These are phyloP conservation scores for Penicillium herquei DNA, from an alignment of 495 filamentous ascomycete species.

Conservation along the genomic window DNA sequence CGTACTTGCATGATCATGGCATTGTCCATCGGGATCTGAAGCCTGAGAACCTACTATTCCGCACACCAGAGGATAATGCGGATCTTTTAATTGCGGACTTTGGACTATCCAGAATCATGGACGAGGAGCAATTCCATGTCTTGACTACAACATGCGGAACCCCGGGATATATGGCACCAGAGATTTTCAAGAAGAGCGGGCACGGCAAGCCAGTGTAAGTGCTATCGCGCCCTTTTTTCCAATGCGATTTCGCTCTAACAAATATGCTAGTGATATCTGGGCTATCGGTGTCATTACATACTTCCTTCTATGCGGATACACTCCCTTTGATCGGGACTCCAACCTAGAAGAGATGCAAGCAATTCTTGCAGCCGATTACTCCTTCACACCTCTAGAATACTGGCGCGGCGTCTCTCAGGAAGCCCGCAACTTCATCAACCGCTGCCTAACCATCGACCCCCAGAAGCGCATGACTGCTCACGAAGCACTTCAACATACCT, in stretches of 20 bases:
- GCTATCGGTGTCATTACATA: slow-evolving; percentile 86
- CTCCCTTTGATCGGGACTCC: slow-evolving; percentile 94
- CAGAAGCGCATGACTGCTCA: slow-evolving; percentile 87
- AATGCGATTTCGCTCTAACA: no score
- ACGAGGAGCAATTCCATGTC: slow-evolving; percentile 98
- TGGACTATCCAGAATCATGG: slow-evolving; percentile 92
- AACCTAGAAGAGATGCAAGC: slow-evolving; percentile 99
- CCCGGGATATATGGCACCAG: slow-evolving; percentile 91
- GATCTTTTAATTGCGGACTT: slow-evolving; percentile 95
- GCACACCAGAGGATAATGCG: slow-evolving; percentile 57
- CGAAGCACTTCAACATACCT: slow-evolving; percentile 84
- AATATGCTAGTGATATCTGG: slow-evolving; percentile 62
- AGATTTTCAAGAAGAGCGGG: slow-evolving; percentile 77
- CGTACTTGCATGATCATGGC: slow-evolving; percentile 96
- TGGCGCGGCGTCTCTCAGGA: slow-evolving; percentile 88
- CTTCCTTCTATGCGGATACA: slow-evolving; percentile 97
- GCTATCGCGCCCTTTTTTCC: not conserved
- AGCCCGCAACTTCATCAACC: slow-evolving; percentile 86
- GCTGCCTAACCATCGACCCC: slow-evolving; percentile 88
- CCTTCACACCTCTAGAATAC: slow-evolving; percentile 93
- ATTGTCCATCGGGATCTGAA: slow-evolving; percentile 90
- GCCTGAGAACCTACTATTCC: slow-evolving; percentile 54
- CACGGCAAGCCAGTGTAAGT: slow-evolving; percentile 77
- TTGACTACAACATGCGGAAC: slow-evolving; percentile 97
- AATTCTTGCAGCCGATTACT: slow-evolving; percentile 93